These are phyloP conservation scores for Ceratobasidium theobromae DNA, from an alignment of 1,284 basidiomycete species.

Conservation along the genomic window DNA sequence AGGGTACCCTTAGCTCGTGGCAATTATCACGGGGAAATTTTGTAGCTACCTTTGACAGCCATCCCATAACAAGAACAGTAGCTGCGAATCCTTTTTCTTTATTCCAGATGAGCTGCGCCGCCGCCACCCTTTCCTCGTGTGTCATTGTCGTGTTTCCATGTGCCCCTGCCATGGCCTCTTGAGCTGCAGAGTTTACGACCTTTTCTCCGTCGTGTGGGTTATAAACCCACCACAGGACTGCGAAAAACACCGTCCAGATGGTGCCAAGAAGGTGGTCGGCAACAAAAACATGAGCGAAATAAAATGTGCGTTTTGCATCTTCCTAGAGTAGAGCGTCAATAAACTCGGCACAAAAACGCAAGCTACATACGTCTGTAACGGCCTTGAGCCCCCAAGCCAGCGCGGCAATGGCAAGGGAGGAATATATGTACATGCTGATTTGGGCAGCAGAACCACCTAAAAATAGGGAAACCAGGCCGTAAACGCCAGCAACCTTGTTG, in stretches of 20 bases:
- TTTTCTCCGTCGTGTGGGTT: constrained; percentile 87
- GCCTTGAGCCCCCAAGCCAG: constrained; percentile 87
- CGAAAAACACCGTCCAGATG: constrained; percentile 89
- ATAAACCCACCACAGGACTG: constrained; percentile 85
- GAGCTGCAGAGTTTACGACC: constrained; percentile 79
- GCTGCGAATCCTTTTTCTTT: constrained; percentile 84
- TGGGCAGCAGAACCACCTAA: constrained; percentile 88
- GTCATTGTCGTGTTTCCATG: constrained; percentile 54
- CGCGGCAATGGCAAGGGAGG: constrained; percentile 76
- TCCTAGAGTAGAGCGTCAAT: constrained; percentile 58
- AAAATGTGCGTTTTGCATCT: constrained; percentile 77
- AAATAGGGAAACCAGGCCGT: constrained; percentile 90
- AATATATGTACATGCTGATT: constrained; percentile 91
- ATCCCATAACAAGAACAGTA: constrained; percentile 76
- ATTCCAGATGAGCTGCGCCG: constrained; percentile 84
- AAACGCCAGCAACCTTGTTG: constrained; percentile 98
- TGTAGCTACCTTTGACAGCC: constrained; percentile 82
- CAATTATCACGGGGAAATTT: background rate
- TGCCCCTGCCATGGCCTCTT: constrained; percentile 74
- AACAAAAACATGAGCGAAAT: constrained; percentile 90
- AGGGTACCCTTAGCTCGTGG: constrained; percentile 7
- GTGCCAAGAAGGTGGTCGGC: constrained; percentile 93
- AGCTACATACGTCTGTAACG: constrained; percentile 69
- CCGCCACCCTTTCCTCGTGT: constrained; percentile 61
- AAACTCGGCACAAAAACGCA: background rate